Percentiles rank a stretch among this genome's conserved stretches.
These are phyloP conservation scores for Lunularia cruciata DNA, from an alignment of 225 moss, liverwort and hornwort genomes.

Conservation along the genomic window DNA sequence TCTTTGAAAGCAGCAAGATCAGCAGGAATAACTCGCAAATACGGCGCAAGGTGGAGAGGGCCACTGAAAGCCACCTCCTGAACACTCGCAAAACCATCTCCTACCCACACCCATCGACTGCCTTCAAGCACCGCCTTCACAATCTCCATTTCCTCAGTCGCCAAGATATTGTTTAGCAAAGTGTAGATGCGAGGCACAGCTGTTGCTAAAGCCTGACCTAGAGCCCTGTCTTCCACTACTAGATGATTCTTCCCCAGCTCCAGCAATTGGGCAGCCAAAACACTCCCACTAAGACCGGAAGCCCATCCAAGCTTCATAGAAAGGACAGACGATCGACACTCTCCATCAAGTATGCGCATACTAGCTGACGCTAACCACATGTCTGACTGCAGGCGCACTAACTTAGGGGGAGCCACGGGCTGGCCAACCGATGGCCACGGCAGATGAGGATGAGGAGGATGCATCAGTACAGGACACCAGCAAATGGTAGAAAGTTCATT, in stretches of 20 bases:
- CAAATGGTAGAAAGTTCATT: conserved; percentile 66
- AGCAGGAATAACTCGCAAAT: conserved; percentile 75
- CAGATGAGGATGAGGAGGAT: conserved; percentile 68
- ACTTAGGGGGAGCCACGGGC: conserved; percentile 77
- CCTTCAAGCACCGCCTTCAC: conserved; percentile 87
- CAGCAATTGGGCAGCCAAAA: conserved; percentile 80
- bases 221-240: conserved; percentile 59
- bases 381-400: conserved; percentile 67
- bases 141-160: conserved; percentile 80
- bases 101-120: conserved; percentile 93
- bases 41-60: conserved; percentile 81
- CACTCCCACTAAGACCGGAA: conserved; percentile 58
- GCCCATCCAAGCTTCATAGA: conserved; percentile 73
- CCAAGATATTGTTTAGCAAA: conserved; percentile 65
- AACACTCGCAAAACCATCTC: conserved; percentile 87
- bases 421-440: conserved; percentile 81
- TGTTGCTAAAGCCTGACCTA: conserved; percentile 74
- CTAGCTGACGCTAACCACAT: conserved; percentile 88
- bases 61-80: conserved; percentile 92
- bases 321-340: conserved; percentile 73
- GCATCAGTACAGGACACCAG: conserved; percentile 82
- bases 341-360: conserved; percentile 85
- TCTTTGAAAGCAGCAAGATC: conserved; percentile 88
- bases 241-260: conserved; percentile 79
- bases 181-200: conserved; percentile 82